These are phyloP conservation scores for Ceratocystis harringtonii DNA, from an alignment of 2,329 filamentous ascomycete species.

Conservation along the genomic window DNA sequence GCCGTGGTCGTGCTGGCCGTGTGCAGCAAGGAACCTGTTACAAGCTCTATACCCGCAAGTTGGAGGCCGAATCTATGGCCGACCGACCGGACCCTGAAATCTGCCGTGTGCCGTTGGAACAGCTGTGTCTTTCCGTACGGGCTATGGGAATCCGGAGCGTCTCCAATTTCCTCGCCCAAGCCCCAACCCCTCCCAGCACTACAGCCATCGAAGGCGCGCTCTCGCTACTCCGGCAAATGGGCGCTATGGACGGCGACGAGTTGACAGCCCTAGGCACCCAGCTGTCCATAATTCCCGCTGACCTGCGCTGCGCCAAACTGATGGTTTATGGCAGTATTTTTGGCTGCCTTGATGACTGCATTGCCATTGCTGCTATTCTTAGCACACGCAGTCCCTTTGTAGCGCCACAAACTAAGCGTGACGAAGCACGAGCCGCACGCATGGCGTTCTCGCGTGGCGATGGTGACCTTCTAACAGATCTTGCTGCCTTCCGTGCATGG, in stretches of 20 bases:
- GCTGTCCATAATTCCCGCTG: slow-evolving; percentile 86
- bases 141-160: slow-evolving; percentile 87
- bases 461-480: slow-evolving; percentile 78
- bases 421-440: slow-evolving; percentile 64
- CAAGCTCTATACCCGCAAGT: slow-evolving; percentile 79
- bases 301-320: slow-evolving; percentile 82
- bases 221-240: slow-evolving; percentile 64
- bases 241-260: slow-evolving; percentile 71
- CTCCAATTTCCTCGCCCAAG: slow-evolving; percentile 63
- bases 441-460: slow-evolving; percentile 59
- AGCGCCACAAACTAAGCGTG: slow-evolving; percentile 58
- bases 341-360: slow-evolving; percentile 72
- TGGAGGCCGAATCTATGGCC: slow-evolving; percentile 65
- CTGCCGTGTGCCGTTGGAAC: slow-evolving; percentile 78
- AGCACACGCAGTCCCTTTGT: slow-evolving; percentile 79
- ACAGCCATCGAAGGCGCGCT: slow-evolving; percentile 78
- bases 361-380: slow-evolving; percentile 84
- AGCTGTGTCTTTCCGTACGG: slow-evolving; percentile 84
- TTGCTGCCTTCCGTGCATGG: slow-evolving; percentile 75
- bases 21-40: slow-evolving; percentile 85
- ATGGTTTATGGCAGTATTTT: slow-evolving; percentile 94
- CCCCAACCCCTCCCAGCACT: slow-evolving; percentile 75
- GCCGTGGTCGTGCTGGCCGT: slow-evolving; percentile 81
- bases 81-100: slow-evolving; percentile 89
- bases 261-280: slow-evolving; percentile 85